Conservation (phyloP, 2,329 filamentous ascomycete genomes). For the Neofusicoccum ribis region DNA sequence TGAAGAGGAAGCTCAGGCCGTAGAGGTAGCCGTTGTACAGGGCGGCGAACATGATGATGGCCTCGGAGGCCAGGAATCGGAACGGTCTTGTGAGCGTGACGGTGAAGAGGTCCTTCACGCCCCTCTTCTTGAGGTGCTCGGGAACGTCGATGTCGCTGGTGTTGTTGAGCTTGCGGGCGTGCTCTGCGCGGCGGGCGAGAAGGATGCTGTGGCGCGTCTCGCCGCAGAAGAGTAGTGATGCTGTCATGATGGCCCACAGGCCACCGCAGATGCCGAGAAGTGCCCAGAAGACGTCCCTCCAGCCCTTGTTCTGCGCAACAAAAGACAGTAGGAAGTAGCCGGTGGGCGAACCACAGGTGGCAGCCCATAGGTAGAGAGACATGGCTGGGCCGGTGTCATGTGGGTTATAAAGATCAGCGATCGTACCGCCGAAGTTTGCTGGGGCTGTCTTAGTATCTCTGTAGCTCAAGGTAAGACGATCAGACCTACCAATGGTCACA, state of each 20-base stretch:
- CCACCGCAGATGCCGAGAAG: constrained; percentile 47
- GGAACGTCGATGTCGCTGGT: constrained; percentile 36
- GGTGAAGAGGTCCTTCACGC: constrained; percentile 41
- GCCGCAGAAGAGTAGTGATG: constrained; percentile 38
- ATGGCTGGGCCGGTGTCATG: constrained; percentile 45
- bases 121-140: constrained; percentile 41
- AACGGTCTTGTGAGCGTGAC: constrained; percentile 50
- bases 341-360: constrained; percentile 47
- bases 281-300: constrained; percentile 49
- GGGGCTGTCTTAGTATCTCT: neutral
- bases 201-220: constrained; percentile 50
- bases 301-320: constrained; percentile 45
- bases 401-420: constrained; percentile 48
- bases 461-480: no score
- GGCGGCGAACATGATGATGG: constrained; percentile 51
- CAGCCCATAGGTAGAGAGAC: constrained; percentile 49
- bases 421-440: constrained; percentile 44
- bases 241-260: constrained; percentile 46
- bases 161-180: constrained; percentile 26
- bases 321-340: constrained; percentile 50
- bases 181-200: constrained; percentile 39
- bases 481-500: constrained; percentile 33
- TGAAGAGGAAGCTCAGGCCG: constrained; percentile 52
- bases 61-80: constrained; percentile 48
- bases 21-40: constrained; percentile 53